A percentile compares a stretch with the other conserved stretches of the same genome.
Conservation (phyloP, 2,329 filamentous ascomycete species). For the Lachnellula arida region DNA sequence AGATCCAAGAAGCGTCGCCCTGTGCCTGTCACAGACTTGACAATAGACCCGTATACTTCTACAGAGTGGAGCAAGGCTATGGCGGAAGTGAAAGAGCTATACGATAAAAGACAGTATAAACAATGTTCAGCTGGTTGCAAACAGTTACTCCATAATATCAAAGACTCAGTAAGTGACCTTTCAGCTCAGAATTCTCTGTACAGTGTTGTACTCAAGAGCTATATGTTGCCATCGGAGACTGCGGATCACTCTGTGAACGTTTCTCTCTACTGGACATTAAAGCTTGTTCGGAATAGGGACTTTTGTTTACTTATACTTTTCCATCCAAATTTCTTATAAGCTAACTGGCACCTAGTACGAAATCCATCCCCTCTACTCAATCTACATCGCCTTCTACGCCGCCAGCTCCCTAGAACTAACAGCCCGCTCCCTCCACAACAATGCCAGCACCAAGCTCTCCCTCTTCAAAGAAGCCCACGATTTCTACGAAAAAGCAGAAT, state of each 20-base stretch:
- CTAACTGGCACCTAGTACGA: slow-evolving; percentile 16
- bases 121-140: slow-evolving; percentile 28
- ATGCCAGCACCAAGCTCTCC: slow-evolving; percentile 24
- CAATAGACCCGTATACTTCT: slow-evolving; percentile 23
- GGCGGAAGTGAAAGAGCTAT: slow-evolving; percentile 29
- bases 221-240: no score
- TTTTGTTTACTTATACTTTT: no score
- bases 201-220: no score
- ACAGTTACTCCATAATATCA: slow-evolving; percentile 25
- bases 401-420: slow-evolving; percentile 28
- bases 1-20: slow-evolving; percentile 10
- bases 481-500: slow-evolving; percentile 25
- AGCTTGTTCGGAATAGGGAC: no score
- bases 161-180: slow-evolving; percentile 25
- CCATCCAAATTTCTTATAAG: neutral
- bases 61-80: slow-evolving; percentile 28
- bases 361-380: slow-evolving; percentile 27
- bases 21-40: slow-evolving; percentile 16
- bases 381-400: slow-evolving; percentile 31
- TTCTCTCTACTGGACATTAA: no score
- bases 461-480: slow-evolving; percentile 27
- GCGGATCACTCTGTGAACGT: no score
- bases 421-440: slow-evolving; percentile 23
- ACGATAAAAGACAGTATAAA: slow-evolving; percentile 26
- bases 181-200: neutral